Percentiles rank a stretch among this genome's conserved stretches.
These are phyloP conservation scores for Cercospora berteroae DNA, from an alignment of 2,329 filamentous ascomycete genomes.

Conservation along the genomic window DNA sequence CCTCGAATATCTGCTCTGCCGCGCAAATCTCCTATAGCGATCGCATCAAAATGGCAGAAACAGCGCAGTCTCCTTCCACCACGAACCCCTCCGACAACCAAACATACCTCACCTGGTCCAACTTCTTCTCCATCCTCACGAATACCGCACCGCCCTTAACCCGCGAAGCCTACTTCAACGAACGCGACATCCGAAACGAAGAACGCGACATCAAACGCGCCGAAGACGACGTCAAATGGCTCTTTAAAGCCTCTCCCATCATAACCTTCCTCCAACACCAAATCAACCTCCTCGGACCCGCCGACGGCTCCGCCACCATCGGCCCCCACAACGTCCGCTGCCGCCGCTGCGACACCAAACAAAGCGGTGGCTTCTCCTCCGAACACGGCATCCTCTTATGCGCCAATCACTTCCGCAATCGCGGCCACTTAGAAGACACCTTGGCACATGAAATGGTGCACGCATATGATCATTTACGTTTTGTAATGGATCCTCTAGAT, in stretches of 20 bases:
- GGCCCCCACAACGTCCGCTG: constrained; percentile 76
- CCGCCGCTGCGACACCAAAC: constrained; percentile 69
- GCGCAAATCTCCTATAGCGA: neutral
- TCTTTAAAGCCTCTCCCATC: constrained; percentile 79
- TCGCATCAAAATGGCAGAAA: constrained; percentile 15
- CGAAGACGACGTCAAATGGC: constrained; percentile 78
- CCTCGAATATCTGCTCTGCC: neutral
- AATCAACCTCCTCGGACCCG: constrained; percentile 67
- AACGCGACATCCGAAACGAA: constrained; percentile 73
- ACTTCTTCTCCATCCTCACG: constrained; percentile 79
- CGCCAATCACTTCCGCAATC: constrained; percentile 81
- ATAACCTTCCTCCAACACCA: constrained; percentile 84
- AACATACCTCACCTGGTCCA: constrained; percentile 65
- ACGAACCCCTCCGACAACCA: constrained; percentile 25
- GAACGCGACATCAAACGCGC: constrained; percentile 74
- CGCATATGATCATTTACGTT: constrained; percentile 88
- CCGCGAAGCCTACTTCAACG: constrained; percentile 71
- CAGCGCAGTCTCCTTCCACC: constrained; percentile 11
- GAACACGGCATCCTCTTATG: constrained; percentile 87
- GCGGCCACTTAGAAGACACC: constrained; percentile 85
- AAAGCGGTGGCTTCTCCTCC: constrained; percentile 80
- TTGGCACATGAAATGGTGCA: constrained; percentile 98
- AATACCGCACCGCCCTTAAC: constrained; percentile 69
- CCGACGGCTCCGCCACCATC: constrained; percentile 56
- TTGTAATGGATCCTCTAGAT: constrained; percentile 81